Evolutionary conservation across 1,284 basidiomycete genomes (phyloP).

Genomic region (Ustilago nuda): DNA sequence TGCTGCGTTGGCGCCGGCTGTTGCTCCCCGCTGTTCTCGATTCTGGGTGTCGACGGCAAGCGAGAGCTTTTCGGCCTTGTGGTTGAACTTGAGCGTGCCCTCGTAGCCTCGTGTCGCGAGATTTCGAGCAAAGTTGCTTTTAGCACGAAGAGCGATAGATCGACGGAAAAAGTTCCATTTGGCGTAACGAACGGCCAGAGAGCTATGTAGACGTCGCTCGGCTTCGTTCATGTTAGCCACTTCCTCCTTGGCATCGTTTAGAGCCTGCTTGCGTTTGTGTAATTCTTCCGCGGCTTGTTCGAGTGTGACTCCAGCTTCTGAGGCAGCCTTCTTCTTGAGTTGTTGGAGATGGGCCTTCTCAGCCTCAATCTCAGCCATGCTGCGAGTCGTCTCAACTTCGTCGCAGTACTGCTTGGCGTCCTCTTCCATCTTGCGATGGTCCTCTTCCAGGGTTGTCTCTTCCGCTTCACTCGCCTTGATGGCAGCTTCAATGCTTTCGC

Average conservation of each 20-base stretch:
- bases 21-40: constrained; percentile 8
- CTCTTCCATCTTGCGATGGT: constrained; percentile 43
- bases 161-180: constrained; percentile 89
- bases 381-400: constrained; percentile 74
- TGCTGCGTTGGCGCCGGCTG: constrained; percentile 77
- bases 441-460: constrained; percentile 74
- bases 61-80: constrained; percentile 76
- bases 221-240: constrained; percentile 74
- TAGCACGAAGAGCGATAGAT: constrained; percentile 86
- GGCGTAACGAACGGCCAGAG: constrained; percentile 52
- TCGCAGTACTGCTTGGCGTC: constrained; percentile 77
- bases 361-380: constrained; percentile 74
- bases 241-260: constrained; percentile 74
- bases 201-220: constrained; percentile 23
- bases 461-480: constrained; percentile 70
- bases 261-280: constrained; percentile 70
- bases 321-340: constrained; percentile 76
- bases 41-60: constrained; percentile 74
- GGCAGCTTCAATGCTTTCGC: constrained; percentile 35
- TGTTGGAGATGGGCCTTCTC: constrained; percentile 76
- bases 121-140: constrained; percentile 82
- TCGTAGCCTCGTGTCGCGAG: constrained; percentile 80
- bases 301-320: constrained; percentile 77
- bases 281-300: constrained; percentile 81
- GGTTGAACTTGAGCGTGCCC: constrained; percentile 77